Evolutionary conservation across 2,329 filamentous ascomycete genomes (phyloP), one percentile per base, ranked within the genome.

Genomic region (Ophiostoma ips): DNA sequence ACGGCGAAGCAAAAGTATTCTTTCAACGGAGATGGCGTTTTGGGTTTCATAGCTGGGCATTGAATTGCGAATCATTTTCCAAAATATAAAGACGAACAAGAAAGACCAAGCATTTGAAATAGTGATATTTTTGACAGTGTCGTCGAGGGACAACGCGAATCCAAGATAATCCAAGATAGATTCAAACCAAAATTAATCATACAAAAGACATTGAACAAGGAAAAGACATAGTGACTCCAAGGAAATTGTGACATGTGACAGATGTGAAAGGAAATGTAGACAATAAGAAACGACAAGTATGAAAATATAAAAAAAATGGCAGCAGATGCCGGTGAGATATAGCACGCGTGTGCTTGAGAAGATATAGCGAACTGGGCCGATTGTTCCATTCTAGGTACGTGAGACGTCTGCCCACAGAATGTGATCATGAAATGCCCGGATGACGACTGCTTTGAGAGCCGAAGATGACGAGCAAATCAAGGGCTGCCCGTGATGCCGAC

Each of bases 121-220:
- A n/a, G n/a, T n/a, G n/a, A n/a, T n/a, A n/a, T n/a, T 41, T n/a
- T 10, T 33, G n/a, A 46, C 18, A 28, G 44, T 44, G 19, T 46
- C 21, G 37, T 11, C 30, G 30, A 15, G 30, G n/a, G 37, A 15
- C n/a, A 16, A 31, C 19, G 15, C 7, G 35, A 48, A 24, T 15
- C 24, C 21, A 33, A 31, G n/a, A 48, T 40, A 24, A 31, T 24
- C 35, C n/a, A 15, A 49, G 18, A 50, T 18, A 34, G 37, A 38
- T 44, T n/a, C 13, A 46, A 46, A 46, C 30, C 16, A 10, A 50
- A 28, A 40, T 24, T 51, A 46, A 44, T 49, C 3, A 16, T 50
- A 54, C 45, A 54, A 30, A 46, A n/a, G 44, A 50, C 21, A 49
- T 19, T n/a, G 30, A 18, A 30, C 24, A 30, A 30, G 3, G 13